Evolutionary conservation across 768 basidiomycete species (phyloP), one percentile per base, ranked within the genome.

Genomic region (Mycena olivaceomarginata): DNA sequence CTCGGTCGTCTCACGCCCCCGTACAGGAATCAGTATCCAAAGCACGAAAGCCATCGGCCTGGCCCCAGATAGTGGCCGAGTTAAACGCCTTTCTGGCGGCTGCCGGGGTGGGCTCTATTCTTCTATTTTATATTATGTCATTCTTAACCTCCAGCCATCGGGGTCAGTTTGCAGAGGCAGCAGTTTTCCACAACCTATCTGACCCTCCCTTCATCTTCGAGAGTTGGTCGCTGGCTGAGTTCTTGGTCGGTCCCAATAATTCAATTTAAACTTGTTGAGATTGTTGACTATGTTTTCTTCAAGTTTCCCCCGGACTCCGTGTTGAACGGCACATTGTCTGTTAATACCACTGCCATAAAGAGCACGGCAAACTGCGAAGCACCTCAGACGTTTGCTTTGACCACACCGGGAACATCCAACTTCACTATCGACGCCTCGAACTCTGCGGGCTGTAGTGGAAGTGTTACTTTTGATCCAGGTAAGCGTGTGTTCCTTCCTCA

Each of bases 121-220:
- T 25, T 20, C 12, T 69, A 31, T 31, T 31, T 31, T 31, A 31
- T 31, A 31, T 31, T 31, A 31, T 31, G 31, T 31, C 31, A 31
- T 31, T 31, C 31, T 31, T 31, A 31, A 31, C 31, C 31, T 31
- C 31, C 31, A 31, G 31, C 31, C 31, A 31, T 31, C 22, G 53
- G 3, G 8, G 40, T 45, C 9, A 73, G 20, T 57, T 88, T 77
- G 87, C 88, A 5, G 88, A 90, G 64, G 87, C 89, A 20, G 86
- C 89, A 8, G 87, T 87, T 5, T 82, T 88, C 48, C 87, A 91
- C 77, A 80, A 82, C 20, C 82, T 94, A 7, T 80, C 85, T 8
- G 92, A 93, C 73, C 94, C 94, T 1, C 91, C 92, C 8, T 94
- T 93, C 79, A 85, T 94, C 25, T 64, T 78, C 8, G 82, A 81